phyloP scores from a whole-genome alignment of 1,284 basidiomycete species.

The Cystobasidium slooffiae region DNA sequence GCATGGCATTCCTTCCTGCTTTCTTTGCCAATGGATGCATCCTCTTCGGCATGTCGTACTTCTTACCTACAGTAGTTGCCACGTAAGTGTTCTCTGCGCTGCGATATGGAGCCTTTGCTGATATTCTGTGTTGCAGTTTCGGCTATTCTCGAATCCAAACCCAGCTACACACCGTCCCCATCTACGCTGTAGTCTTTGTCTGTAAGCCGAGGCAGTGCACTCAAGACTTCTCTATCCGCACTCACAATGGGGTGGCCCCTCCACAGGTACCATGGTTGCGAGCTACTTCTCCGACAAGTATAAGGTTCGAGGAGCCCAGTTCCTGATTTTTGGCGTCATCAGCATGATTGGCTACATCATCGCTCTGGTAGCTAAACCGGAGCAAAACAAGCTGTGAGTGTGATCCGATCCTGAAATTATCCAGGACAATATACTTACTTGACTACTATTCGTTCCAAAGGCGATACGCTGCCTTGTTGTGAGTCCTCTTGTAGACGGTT shows the following conservation, averaged over 20 bases:
- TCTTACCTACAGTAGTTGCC: conserved; percentile 16
- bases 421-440: neutral
- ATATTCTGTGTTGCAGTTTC: neutral
- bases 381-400: conserved; percentile 22
- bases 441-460: neutral
- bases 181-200: conserved; percentile 22
- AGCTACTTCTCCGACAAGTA: conserved; percentile 28
- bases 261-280: conserved; percentile 18
- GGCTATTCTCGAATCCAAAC: conserved; percentile 17
- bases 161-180: conserved; percentile 23
- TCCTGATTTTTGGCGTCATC: conserved; percentile 18
- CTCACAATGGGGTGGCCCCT: no score
- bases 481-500: neutral
- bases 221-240: neutral
- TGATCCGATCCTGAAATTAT: neutral
- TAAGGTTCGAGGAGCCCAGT: conserved; percentile 9
- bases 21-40: conserved; percentile 20
- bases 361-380: neutral
- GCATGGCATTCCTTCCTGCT: neutral
- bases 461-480: conserved; percentile 20
- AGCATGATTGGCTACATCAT: conserved; percentile 23
- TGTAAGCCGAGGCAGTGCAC: neutral
- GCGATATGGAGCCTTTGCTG: neutral
- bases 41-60: conserved; percentile 26
- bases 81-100: neutral